Percentiles rank a stretch among this genome's conserved stretches.
These are phyloP conservation scores for Gomphus bonarii DNA, from an alignment of 1,284 basidiomycete species.

Conservation along the genomic window DNA sequence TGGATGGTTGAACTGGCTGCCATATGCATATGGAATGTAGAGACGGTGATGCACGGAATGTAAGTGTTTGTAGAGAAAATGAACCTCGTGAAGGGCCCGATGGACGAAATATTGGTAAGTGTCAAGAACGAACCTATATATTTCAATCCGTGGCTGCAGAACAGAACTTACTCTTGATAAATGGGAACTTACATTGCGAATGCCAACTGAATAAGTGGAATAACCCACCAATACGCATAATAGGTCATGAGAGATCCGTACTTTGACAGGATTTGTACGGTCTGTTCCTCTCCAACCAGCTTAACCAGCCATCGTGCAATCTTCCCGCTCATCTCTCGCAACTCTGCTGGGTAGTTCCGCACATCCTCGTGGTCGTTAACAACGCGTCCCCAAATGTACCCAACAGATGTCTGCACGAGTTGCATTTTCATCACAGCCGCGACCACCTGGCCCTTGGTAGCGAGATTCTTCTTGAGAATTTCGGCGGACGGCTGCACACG, in stretches of 20 bases:
- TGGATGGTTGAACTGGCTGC: constrained; percentile 96
- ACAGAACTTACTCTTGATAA: constrained; percentile 2
- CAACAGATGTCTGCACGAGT: constrained; percentile 72
- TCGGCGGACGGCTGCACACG: constrained; percentile 86
- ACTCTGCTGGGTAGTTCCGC: constrained; percentile 41
- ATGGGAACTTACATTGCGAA: constrained; percentile 68
- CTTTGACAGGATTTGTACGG: constrained; percentile 25
- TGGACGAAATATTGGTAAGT: constrained; percentile 99
- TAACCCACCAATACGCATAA: constrained; percentile 89
- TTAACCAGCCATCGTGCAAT: constrained; percentile 35
- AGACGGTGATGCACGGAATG: constrained; percentile 95
- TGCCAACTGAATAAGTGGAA: constrained; percentile 69
- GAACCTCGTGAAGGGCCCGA: constrained; percentile 85
- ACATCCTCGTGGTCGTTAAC: constrained; percentile 26
- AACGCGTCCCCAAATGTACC: constrained; percentile 57
- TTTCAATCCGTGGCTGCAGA: not conserved
- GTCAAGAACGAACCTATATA: constrained; percentile 83
- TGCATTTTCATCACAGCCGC: constrained; percentile 81
- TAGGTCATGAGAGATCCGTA: constrained; percentile 49
- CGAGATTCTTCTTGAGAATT: constrained; percentile 69
- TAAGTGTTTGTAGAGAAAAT: constrained; percentile 84
- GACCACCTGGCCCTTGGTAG: constrained; percentile 61
- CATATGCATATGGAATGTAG: constrained; percentile 96
- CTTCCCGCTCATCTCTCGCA: constrained; percentile 32
- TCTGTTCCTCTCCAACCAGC: constrained; percentile 26